Conservation (phyloP, 805 yeast species). For the Hyphopichia homilentoma region DNA sequence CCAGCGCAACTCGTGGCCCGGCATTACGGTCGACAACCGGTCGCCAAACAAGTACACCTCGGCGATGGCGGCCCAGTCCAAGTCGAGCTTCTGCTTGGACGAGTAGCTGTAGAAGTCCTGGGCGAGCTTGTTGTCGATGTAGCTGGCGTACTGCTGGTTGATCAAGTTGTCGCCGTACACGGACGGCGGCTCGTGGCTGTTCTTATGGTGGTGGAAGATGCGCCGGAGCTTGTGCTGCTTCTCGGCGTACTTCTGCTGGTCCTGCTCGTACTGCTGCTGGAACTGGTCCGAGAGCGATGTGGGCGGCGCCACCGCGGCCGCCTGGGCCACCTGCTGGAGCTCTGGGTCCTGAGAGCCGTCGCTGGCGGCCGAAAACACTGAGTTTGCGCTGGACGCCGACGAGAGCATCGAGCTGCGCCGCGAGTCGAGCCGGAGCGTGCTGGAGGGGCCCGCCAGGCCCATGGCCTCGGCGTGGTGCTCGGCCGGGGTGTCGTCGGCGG, state of each 20-base stretch:
- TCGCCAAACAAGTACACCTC: conserved; percentile 19
- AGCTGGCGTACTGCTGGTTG: conserved; percentile 3
- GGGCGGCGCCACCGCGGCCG: too few relatives aligned
- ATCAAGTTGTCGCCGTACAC: not conserved
- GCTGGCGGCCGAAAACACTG: not conserved
- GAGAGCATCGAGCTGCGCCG: not conserved
- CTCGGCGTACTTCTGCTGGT: not conserved
- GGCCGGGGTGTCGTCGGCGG: not conserved
- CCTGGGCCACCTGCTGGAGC: too few relatives aligned
- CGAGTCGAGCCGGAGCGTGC: too few relatives aligned
- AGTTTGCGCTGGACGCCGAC: not conserved
- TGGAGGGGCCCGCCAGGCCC: too few relatives aligned
- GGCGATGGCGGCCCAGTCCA: conserved; percentile 14
- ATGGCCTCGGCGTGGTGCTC: not conserved
- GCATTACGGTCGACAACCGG: conserved; percentile 9
- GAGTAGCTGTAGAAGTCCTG: conserved; percentile 4
- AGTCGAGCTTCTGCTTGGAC: conserved; percentile 2
- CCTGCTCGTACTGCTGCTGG: not conserved
- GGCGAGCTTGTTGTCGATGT: conserved; percentile 2
- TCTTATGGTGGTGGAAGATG: conserved; percentile 1
- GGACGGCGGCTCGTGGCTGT: not conserved
- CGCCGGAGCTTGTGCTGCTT: not conserved
- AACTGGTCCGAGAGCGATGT: not conserved
- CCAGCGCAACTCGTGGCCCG: conserved; percentile 7
- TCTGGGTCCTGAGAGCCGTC: not conserved